These are phyloP conservation scores for Fusarium subtropicale DNA, from an alignment of 2,329 filamentous ascomycete genomes.

Conservation along the genomic window DNA sequence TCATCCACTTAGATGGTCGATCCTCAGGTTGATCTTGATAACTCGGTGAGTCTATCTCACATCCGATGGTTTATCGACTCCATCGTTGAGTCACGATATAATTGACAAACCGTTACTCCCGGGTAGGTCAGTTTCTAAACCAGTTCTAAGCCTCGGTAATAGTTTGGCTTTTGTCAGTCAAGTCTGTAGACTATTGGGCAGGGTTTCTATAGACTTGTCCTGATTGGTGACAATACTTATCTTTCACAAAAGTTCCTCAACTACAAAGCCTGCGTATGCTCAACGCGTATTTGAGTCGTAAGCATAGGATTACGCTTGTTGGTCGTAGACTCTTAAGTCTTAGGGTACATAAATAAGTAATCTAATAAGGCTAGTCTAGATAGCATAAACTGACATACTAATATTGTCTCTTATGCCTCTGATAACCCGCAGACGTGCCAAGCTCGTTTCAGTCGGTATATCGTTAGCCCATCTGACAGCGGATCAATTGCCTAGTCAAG, in stretches of 20 bases:
- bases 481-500: slow-evolving; percentile 8
- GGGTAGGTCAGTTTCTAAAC: not conserved
- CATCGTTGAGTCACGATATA: not conserved
- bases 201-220: too few species aligned
- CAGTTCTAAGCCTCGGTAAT: too few species aligned
- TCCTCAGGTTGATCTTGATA: not conserved
- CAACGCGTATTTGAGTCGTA: slow-evolving; percentile 4
- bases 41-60: not conserved
- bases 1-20: not conserved
- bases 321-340: not conserved
- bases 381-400: too few species aligned
- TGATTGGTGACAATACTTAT: not conserved
- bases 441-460: slow-evolving; percentile 6
- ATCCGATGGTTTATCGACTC: not conserved
- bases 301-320: not conserved
- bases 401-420: too few species aligned
- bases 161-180: too few species aligned
- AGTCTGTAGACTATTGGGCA: too few species aligned
- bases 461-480: slow-evolving; percentile 22
- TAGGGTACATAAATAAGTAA: too few species aligned
- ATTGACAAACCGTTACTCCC: not conserved
- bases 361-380: too few species aligned
- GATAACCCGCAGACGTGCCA: not conserved
- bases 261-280: not conserved
- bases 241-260: not conserved